Evolutionary conservation across 2,329 filamentous ascomycete species (phyloP).

Genomic region (Aspergillus felis): DNA sequence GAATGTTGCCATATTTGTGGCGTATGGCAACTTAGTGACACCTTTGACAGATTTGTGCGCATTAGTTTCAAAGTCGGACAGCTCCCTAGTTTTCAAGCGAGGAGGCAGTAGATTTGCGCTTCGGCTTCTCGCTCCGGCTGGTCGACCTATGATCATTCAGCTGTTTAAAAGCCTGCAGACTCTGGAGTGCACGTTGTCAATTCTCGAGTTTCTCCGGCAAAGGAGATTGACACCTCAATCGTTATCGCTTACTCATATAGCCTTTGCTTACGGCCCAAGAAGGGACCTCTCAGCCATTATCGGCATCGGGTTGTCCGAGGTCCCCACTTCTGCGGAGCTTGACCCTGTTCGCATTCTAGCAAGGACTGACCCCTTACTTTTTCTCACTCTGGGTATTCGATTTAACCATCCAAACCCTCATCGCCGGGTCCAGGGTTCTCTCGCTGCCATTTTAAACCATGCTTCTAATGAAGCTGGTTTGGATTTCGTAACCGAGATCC

Average conservation of each 20-base stretch:
- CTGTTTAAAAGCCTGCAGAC: conserved; percentile 37
- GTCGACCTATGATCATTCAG: conserved; percentile 31
- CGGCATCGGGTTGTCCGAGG: conserved; percentile 25
- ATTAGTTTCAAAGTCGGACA: conserved; percentile 26
- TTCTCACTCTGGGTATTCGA: conserved; percentile 27
- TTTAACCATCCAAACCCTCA: conserved; percentile 37
- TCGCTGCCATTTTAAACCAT: conserved; percentile 35
- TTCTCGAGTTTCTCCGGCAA: conserved; percentile 30
- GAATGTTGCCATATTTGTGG: conserved; percentile 32
- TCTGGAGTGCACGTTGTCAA: conserved; percentile 35
- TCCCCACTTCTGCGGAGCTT: conserved; percentile 12
- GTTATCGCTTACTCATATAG: conserved; percentile 33
- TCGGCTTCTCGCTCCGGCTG: conserved; percentile 34
- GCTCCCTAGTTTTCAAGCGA: conserved; percentile 30
- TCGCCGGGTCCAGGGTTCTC: conserved; percentile 38
- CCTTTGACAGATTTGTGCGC: conserved; percentile 23
- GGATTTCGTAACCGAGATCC: conserved; percentile 26
- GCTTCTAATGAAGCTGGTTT: conserved; percentile 26
- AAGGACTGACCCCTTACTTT: conserved; percentile 23
- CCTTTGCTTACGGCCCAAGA: conserved; percentile 32
- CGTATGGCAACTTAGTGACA: conserved; percentile 30
- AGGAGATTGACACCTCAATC: conserved; percentile 30
- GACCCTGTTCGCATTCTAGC: conserved; percentile 21
- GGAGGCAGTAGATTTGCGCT: conserved; percentile 35
- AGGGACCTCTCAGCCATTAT: conserved; percentile 29